Percentiles rank a stretch among this genome's conserved stretches.
These are phyloP conservation scores for Aphanoascus verrucosus DNA, from an alignment of 2,329 filamentous ascomycete species.

Conservation along the genomic window DNA sequence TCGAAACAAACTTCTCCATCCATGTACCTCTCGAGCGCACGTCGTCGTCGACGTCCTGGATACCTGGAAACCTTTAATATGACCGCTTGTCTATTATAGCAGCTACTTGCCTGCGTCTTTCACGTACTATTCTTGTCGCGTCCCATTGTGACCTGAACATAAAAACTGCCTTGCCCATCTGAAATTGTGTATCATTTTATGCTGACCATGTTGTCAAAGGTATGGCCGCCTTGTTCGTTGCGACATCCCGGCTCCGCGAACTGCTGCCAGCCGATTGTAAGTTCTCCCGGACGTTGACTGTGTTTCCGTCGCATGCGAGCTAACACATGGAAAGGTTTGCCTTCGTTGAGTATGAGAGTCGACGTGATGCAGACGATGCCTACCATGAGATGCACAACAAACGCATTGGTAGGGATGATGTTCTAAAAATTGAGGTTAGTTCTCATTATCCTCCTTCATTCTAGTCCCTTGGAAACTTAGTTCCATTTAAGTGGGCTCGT, in stretches of 20 bases:
- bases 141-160: not conserved
- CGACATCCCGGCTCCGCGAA: constrained; percentile 92
- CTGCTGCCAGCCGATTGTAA: constrained; percentile 88
- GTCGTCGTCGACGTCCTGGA: constrained; percentile 14
- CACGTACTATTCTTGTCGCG: not conserved
- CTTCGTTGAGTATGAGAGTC: constrained; percentile 98
- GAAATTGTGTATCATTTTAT: not conserved
- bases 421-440: constrained; percentile 91
- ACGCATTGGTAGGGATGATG: constrained; percentile 87
- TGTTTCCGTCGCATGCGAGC: not conserved
- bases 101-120: constrained; percentile 5
- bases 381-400: constrained; percentile 99
- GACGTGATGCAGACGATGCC: constrained; percentile 94
- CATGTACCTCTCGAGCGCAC: constrained; percentile 13
- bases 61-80: constrained; percentile 7
- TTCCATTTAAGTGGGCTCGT: constrained; percentile 70
- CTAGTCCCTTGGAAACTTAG: not conserved
- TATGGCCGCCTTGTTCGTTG: constrained; percentile 97
- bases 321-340: constrained; percentile 56
- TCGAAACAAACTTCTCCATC: constrained; percentile 14
- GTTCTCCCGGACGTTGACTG: constrained; percentile 33
- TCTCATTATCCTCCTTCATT: not conserved
- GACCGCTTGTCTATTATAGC: constrained; percentile 2
- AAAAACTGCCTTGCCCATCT: not conserved
- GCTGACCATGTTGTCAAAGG: constrained; percentile 46